Percentiles rank a stretch among this genome's conserved stretches.
These are phyloP conservation scores for Aquilaria malaccensis DNA, from an alignment of 345 rosid species.

Conservation along the genomic window DNA sequence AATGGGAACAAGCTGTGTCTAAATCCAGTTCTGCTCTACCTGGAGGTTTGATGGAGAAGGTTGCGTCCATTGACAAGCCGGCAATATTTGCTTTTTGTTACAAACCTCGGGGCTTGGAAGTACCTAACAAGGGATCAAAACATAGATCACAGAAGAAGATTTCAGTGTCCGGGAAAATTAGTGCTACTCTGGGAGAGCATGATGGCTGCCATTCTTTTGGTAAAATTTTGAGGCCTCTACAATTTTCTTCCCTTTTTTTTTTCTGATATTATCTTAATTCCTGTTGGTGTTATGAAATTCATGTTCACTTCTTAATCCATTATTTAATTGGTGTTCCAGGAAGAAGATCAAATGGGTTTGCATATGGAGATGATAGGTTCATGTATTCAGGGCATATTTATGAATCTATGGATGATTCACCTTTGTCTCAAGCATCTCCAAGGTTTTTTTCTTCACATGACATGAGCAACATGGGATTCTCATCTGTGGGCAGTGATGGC, in stretches of 20 bases:
- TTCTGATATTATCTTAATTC: background rate
- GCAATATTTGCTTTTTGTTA: constrained; percentile 93
- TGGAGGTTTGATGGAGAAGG: constrained; percentile 47
- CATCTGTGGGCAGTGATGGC: constrained; percentile 39
- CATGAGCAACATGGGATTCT: constrained; percentile 30
- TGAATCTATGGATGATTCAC: constrained; percentile 55
- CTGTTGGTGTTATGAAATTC: too few species aligned
- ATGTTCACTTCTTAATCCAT: too few species aligned
- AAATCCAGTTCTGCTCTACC: constrained; percentile 30
- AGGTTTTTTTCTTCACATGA: constrained; percentile 44
- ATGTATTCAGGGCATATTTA: constrained; percentile 38
- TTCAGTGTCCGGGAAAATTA: constrained; percentile 55
- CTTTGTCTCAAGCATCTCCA: constrained; percentile 41
- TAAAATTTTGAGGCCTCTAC: background rate
- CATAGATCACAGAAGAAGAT: constrained; percentile 73
- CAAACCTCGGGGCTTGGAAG: constrained; percentile 96
- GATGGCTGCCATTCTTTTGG: constrained; percentile 39
- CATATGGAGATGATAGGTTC: constrained; percentile 62
- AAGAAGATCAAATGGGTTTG: constrained; percentile 62
- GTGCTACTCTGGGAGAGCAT: constrained; percentile 43
- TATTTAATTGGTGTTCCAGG: constrained; percentile 35
- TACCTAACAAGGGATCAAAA: constrained; percentile 80
- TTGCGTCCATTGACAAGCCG: constrained; percentile 56
- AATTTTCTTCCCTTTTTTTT: background rate
- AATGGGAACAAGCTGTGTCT: constrained; percentile 66